Conservation (phyloP, 2,329 filamentous ascomycete genomes). For the Mycosphaerella arachidis region DNA sequence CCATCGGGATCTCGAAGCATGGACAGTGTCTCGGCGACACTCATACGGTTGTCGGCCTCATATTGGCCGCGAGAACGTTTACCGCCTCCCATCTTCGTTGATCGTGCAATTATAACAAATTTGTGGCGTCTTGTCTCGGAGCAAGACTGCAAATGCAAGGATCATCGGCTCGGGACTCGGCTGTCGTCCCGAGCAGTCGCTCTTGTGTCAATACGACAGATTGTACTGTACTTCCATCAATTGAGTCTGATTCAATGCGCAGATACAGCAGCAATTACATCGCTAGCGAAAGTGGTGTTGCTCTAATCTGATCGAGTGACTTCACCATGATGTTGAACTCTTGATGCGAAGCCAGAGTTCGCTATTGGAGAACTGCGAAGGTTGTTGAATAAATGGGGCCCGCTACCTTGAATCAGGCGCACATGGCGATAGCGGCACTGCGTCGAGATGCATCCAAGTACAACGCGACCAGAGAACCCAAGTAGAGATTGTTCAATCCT, state of each 20-base stretch:
- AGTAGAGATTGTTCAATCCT: too few species aligned
- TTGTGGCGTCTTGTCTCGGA: not conserved
- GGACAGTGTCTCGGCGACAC: slow-evolving; percentile 27
- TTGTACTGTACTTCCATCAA: too few species aligned
- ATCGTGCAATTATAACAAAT: not conserved
- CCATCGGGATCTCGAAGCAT: slow-evolving; percentile 15
- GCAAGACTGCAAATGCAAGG: not conserved
- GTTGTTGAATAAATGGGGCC: not conserved
- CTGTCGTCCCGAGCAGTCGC: not conserved
- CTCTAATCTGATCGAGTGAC: too few species aligned
- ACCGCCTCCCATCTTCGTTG: slow-evolving; percentile 19
- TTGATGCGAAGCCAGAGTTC: not conserved
- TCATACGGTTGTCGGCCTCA: slow-evolving; percentile 21
- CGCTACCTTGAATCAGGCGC: too few species aligned
- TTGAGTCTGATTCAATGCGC: too few species aligned
- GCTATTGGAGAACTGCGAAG: not conserved
- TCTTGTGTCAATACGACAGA: not conserved
- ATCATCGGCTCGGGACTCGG: not conserved
- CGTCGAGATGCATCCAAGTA: too few species aligned
- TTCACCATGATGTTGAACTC: too few species aligned
- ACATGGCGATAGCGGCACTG: too few species aligned
- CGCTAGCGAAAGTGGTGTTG: too few species aligned
- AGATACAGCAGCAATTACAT: too few species aligned
- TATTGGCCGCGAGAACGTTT: slow-evolving; percentile 30
- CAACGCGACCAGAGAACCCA: too few species aligned